Conservation (phyloP, 2,329 filamentous ascomycete species). For the Alternaria gaisen region DNA sequence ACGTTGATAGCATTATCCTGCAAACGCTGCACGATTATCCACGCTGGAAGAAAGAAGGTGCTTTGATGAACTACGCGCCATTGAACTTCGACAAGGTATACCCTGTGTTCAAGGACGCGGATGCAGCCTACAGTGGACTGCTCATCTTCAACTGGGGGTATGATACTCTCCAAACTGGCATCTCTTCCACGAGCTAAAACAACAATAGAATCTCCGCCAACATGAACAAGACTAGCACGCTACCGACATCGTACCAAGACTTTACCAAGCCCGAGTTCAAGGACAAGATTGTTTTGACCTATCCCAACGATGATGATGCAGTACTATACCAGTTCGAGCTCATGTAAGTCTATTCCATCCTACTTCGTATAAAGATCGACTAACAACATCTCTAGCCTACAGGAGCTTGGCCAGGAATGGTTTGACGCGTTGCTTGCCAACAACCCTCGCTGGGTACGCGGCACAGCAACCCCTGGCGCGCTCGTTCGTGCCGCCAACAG, state of each 20-base stretch:
- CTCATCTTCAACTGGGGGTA: conserved; percentile 46
- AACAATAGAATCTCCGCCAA: conserved; percentile 46
- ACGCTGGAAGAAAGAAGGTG: conserved; percentile 60
- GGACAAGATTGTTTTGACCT: conserved; percentile 53
- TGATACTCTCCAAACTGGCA: no score
- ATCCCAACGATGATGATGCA: conserved; percentile 67
- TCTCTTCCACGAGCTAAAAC: neutral
- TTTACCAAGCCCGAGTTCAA: conserved; percentile 62
- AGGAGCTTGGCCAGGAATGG: conserved; percentile 57
- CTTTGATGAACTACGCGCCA: conserved; percentile 61
- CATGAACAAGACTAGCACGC: conserved; percentile 43
- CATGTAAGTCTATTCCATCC: conserved; percentile 40
- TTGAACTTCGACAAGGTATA: conserved; percentile 57
- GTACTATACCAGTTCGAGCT: conserved; percentile 62
- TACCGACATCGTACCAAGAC: conserved; percentile 55
- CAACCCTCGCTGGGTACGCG: conserved; percentile 64
- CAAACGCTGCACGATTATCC: conserved; percentile 64
- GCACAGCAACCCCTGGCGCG: conserved; percentile 55
- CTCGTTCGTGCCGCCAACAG: conserved; percentile 43
- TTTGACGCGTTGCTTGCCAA: conserved; percentile 59
- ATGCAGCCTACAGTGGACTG: conserved; percentile 56
- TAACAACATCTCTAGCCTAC: conserved; percentile 19
- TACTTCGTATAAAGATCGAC: neutral
- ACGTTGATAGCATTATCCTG: conserved; percentile 58
- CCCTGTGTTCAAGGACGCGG: conserved; percentile 53